Evolutionary conservation across 352 stramenopile genomes (phyloP).

Genomic region (Phytophthora tentaculata): DNA sequence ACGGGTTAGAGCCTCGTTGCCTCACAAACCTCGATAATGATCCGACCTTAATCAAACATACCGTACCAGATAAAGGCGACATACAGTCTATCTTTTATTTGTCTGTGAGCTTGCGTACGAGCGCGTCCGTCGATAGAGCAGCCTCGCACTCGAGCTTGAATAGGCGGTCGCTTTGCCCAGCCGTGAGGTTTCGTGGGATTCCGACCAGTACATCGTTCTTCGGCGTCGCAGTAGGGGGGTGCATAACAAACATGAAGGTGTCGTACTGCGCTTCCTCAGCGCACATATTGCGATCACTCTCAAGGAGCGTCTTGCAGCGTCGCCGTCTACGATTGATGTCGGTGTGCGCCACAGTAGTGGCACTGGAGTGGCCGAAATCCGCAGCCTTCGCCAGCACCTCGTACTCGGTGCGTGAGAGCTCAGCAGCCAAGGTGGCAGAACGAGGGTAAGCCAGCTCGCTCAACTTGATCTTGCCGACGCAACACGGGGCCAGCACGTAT

Average conservation of each 20-base stretch:
- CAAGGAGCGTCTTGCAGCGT: conserved; percentile 81
- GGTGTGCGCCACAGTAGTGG: conserved; percentile 46
- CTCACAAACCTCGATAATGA: conserved; percentile 10
- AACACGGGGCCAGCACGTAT: conserved; percentile 84
- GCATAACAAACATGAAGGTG: conserved; percentile 85
- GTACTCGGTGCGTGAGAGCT: conserved; percentile 70
- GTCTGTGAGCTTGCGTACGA: conserved; percentile 30
- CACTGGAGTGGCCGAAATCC: conserved; percentile 71
- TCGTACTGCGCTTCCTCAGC: conserved; percentile 62
- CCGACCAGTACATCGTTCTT: conserved; percentile 89
- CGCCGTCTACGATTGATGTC: conserved; percentile 61
- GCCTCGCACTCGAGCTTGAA: conserved; percentile 43
- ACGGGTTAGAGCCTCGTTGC: conserved; percentile 40
- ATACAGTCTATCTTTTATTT: conserved; percentile 18
- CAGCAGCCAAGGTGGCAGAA: conserved; percentile 45
- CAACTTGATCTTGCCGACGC: conserved; percentile 82
- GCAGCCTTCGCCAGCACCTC: conserved; percentile 79
- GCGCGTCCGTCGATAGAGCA: conserved; percentile 28
- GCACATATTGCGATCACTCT: conserved; percentile 77
- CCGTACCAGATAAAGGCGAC: neutral
- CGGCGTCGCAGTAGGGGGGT: conserved; percentile 66
- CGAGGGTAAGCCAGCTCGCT: conserved; percentile 69
- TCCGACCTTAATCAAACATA: conserved; percentile 1
- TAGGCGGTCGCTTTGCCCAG: conserved; percentile 10
- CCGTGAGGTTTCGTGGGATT: conserved; percentile 38